Conservation (phyloP, 2,329 filamentous ascomycete genomes). For the Graphilbum fragrans region DNA sequence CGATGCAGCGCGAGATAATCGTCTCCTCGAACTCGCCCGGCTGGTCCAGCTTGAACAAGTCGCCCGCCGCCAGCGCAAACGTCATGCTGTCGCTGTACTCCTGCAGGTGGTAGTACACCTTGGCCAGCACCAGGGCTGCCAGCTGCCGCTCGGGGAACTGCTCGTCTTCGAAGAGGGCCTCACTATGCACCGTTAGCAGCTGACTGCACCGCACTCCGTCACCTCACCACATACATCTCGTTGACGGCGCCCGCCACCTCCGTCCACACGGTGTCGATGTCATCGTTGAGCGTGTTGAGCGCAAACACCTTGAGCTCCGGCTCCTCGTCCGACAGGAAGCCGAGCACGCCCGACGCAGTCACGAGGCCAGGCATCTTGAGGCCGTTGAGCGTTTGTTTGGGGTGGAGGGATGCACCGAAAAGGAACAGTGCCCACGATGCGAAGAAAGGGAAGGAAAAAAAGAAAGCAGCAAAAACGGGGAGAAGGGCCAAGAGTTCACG, state of each 20-base stretch:
- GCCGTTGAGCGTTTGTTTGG: neutral
- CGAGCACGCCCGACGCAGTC: conserved; percentile 87
- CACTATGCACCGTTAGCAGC: too few relatives aligned
- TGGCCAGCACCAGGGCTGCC: conserved; percentile 85
- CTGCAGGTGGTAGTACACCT: conserved; percentile 97
- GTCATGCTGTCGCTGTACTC: conserved; percentile 99
- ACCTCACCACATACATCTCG: conserved; percentile 81
- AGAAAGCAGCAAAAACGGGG: neutral
- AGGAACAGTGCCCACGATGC: neutral
- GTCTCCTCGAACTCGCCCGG: conserved; percentile 97
- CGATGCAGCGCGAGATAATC: conserved; percentile 95
- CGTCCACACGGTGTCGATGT: conserved; percentile 95
- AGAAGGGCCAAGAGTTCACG: too few relatives aligned
- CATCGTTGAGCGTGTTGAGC: conserved; percentile 85
- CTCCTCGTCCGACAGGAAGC: conserved; percentile 91
- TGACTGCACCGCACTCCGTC: too few relatives aligned
- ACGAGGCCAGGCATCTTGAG: conserved; percentile 76
- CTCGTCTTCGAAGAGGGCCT: conserved; percentile 95
- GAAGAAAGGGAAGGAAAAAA: neutral
- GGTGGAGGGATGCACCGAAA: neutral
- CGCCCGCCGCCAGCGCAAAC: conserved; percentile 87
- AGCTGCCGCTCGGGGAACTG: conserved; percentile 87
- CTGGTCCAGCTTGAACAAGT: conserved; percentile 85
- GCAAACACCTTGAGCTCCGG: conserved; percentile 90
- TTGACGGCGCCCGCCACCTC: conserved; percentile 87